Evolutionary conservation across 768 basidiomycete species (phyloP).

Genomic region (Mycena capillaripes): DNA sequence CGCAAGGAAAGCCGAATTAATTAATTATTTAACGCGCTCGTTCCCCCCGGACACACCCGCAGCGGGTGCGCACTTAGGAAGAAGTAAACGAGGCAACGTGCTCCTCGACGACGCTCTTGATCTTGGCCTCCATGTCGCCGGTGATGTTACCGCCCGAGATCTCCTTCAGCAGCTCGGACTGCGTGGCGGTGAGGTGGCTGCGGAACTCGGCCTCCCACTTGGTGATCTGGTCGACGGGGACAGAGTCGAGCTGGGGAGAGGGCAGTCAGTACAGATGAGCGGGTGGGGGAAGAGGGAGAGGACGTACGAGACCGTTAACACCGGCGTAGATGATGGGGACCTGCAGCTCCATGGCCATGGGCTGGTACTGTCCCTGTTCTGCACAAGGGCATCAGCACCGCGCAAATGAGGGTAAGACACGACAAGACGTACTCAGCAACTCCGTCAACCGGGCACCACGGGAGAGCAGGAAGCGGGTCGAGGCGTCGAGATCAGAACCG

Average conservation of each 20-base stretch:
- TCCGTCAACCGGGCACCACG: slow-evolving; percentile 99
- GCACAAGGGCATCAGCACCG: slow-evolving; percentile 41
- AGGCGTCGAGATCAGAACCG: slow-evolving; percentile 99
- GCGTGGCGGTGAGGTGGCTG: slow-evolving; percentile 82
- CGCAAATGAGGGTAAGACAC: background rate
- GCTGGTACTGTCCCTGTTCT: slow-evolving; percentile 99
- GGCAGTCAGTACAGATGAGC: slow-evolving; percentile 7
- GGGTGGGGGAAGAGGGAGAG: background rate
- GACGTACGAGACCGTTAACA: slow-evolving; percentile 96
- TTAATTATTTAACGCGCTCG: background rate
- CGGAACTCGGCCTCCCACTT: slow-evolving; percentile 96
- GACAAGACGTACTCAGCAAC: slow-evolving; percentile 89
- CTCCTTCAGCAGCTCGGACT: slow-evolving; percentile 84
- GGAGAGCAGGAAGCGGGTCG: slow-evolving; percentile 97
- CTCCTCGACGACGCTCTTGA: slow-evolving; percentile 95
- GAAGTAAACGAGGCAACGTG: slow-evolving; percentile 85
- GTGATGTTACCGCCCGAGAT: slow-evolving; percentile 89
- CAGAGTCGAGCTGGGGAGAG: slow-evolving; percentile 81
- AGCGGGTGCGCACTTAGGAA: slow-evolving; percentile 46
- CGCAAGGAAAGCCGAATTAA: slow-evolving; percentile 7
- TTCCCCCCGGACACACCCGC: background rate
- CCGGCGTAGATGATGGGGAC: slow-evolving; percentile 99
- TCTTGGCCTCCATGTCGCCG: slow-evolving; percentile 91
- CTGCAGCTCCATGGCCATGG: slow-evolving; percentile 94
- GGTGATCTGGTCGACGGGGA: slow-evolving; percentile 95